Percentiles rank a stretch among this genome's conserved stretches.
phyloP scores from a whole-genome alignment of 768 basidiomycete genomes.

The Psilocybe azurescens region DNA sequence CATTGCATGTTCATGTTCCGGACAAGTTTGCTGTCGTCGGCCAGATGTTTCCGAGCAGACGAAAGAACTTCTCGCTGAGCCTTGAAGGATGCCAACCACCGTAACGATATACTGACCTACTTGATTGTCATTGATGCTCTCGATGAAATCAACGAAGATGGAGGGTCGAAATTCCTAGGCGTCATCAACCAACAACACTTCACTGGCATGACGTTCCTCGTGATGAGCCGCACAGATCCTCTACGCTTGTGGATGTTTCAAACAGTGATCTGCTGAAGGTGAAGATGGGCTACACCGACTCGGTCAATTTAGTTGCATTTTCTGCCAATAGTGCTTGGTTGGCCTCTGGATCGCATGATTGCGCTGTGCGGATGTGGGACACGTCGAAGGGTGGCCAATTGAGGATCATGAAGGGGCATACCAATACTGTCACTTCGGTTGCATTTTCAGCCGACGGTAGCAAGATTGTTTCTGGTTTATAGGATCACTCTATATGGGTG shows the following conservation, averaged over 20 bases:
- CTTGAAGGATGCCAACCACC: conserved; percentile 20
- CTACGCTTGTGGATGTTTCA: background rate
- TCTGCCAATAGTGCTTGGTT: background rate
- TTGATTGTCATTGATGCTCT: conserved; percentile 30
- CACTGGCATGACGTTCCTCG: conserved; percentile 24
- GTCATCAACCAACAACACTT: conserved; percentile 14
- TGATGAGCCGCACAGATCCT: conserved; percentile 27
- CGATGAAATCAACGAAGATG: conserved; percentile 23
- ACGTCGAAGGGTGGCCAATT: background rate
- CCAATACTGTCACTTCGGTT: background rate
- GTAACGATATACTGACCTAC: conserved; percentile 9
- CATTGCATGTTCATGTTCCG: background rate
- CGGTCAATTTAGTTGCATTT: background rate
- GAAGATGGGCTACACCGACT: background rate
- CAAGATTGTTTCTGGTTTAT: no score
- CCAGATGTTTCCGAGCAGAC: background rate
- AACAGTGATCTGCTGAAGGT: background rate
- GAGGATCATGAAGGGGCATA: background rate
- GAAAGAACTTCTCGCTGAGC: conserved; percentile 19
- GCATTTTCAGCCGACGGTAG: background rate
- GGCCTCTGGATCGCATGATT: background rate
- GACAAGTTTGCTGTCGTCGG: background rate
- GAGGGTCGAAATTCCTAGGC: conserved; percentile 21
- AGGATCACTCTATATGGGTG: no score
- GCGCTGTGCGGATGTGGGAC: background rate